Evolutionary conservation across 805 yeast species (phyloP).

Genomic region (Ogataea corticis): DNA sequence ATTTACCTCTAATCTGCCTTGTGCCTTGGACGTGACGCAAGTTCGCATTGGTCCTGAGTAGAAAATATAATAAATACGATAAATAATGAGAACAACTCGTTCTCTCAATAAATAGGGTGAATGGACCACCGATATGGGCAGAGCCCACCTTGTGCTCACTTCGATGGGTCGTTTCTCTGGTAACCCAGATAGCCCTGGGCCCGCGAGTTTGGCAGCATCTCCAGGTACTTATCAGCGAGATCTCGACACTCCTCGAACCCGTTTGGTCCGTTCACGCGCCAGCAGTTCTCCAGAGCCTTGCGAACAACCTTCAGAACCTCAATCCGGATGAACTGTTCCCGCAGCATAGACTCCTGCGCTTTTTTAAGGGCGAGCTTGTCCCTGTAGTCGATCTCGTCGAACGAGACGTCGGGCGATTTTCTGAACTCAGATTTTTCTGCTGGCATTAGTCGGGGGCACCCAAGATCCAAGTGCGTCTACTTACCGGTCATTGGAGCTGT

Average conservation of each 20-base stretch:
- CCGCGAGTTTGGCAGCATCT: conserved; percentile 68
- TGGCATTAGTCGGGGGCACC: neutral
- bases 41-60: too few relatives aligned
- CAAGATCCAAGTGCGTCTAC: neutral
- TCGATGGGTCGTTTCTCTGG: conserved; percentile 85
- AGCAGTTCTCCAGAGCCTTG: conserved; percentile 74
- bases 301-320: conserved; percentile 67
- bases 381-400: conserved; percentile 78
- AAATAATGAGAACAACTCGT: too few relatives aligned
- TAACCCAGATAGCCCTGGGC: conserved; percentile 78
- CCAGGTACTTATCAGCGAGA: conserved; percentile 73
- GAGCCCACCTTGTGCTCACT: conserved; percentile 37
- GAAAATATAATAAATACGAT: conserved; percentile 7
- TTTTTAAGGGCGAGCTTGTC: conserved; percentile 59
- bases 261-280: conserved; percentile 58
- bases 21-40: too few relatives aligned
- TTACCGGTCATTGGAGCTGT: neutral
- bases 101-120: conserved; percentile 6
- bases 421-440: conserved; percentile 17
- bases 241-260: conserved; percentile 79
- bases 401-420: conserved; percentile 70
- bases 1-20: too few relatives aligned
- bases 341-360: conserved; percentile 76
- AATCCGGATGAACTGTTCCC: conserved; percentile 78
- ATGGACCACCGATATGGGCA: neutral